Evolutionary conservation across 768 basidiomycete genomes (phyloP), one percentile per base, ranked within the genome.

Genomic region (Boletus reticulatus): DNA sequence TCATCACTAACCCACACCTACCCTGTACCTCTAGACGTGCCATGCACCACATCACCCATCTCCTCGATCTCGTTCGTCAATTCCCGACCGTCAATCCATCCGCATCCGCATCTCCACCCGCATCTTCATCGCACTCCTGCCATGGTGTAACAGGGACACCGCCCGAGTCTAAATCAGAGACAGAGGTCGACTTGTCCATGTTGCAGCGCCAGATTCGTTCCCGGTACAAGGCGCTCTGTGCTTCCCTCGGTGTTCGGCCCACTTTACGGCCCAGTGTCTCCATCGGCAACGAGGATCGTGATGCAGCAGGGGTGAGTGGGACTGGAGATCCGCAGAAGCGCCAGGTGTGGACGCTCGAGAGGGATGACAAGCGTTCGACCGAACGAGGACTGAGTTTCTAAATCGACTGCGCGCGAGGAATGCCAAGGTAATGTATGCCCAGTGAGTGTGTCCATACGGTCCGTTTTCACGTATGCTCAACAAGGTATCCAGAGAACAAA

Each of bases 201-300:
- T 81, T 94, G 27, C 84, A 96, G 59, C 82, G 86, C 27, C 85
- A 91, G 58, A 94, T 98, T 56, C 83, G 92, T 41, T 91, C 94
- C 2, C 81, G 89, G 59, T 97, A 98, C 72, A 89, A 87, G 64
- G 81, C 84, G 0, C 82, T 95, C 38, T 99, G 95, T 62, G 84
- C 94, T 0, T 82, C 84, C 0, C 76, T 98, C 20, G 91, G 90
- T 32, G 81, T 93, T 10, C 68, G 79, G 27, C 83, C 85, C 13
- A 73, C 75, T 3, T 41, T 79, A 14, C 67, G 72, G 5, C 68
- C 72, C 16, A 60, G 62, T 1, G 22, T 29, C 29, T 29, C 61
- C 1, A 19, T 9, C 45, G 55, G 34, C 20, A 41, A 41, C 6
- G 46, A 37, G 4, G 37, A 36, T 17, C 6, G 36, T 13, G 31